Evolutionary conservation across 257 asterid genomes (phyloP).

Genomic region (Capsicum baccatum): DNA sequence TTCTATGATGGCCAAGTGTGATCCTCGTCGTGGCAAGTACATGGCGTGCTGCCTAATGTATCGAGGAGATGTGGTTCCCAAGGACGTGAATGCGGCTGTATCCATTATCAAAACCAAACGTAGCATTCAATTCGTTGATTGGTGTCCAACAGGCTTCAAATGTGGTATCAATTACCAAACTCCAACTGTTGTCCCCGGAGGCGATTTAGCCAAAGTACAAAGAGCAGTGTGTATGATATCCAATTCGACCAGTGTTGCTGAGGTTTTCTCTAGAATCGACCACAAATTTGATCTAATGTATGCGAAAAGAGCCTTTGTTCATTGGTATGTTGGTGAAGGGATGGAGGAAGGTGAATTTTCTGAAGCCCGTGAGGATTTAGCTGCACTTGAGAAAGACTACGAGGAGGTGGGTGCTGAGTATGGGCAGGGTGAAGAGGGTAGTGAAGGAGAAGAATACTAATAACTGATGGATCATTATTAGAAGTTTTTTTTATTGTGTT

Average conservation of each 20-base stretch:
- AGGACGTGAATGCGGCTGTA: conserved; percentile 29
- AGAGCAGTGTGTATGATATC: conserved; percentile 34
- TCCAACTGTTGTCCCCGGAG: conserved; percentile 30
- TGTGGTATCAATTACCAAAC: conserved; percentile 31
- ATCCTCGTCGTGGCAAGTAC: conserved; percentile 32
- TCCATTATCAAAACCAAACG: conserved; percentile 28
- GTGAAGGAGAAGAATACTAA: conserved; percentile 32
- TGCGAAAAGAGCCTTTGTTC: conserved; percentile 32
- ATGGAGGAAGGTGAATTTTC: conserved; percentile 36
- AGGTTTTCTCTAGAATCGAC: conserved; percentile 31
- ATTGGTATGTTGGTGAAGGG: conserved; percentile 36
- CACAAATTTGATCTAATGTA: conserved; percentile 33
- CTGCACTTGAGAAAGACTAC: conserved; percentile 34
- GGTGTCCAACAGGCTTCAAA: conserved; percentile 34
- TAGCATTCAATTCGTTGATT: conserved; percentile 27
- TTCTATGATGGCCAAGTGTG: conserved; percentile 34
- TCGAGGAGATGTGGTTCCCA: conserved; percentile 33
- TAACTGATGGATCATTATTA: conserved; percentile 1
- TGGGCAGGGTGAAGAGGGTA: conserved; percentile 29
- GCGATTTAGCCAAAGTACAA: conserved; percentile 30
- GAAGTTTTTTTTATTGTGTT: neutral
- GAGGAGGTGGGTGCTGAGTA: conserved; percentile 32
- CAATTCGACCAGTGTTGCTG: conserved; percentile 29
- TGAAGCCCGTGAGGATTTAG: conserved; percentile 33
- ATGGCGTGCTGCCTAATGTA: conserved; percentile 33